Evolutionary conservation across 1,284 basidiomycete species (phyloP).

Genomic region (Flammula alnicola): DNA sequence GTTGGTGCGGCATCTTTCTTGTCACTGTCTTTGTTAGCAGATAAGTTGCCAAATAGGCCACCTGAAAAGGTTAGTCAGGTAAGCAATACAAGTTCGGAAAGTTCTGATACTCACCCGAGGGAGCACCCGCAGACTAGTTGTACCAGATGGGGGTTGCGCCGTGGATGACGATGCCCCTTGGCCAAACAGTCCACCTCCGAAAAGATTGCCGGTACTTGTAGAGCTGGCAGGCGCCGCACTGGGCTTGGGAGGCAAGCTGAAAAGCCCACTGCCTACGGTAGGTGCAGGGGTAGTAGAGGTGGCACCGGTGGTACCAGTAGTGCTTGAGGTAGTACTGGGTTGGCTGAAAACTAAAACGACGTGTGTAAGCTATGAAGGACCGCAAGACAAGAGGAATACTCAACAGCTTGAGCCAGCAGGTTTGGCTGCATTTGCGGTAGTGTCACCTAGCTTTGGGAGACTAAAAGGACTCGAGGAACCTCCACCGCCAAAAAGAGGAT

Average conservation of each 20-base stretch:
- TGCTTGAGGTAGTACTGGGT: slow-evolving; percentile 12
- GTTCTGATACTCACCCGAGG: slow-evolving; percentile 13
- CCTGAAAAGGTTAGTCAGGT: slow-evolving; percentile 5
- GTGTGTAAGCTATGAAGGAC: not conserved
- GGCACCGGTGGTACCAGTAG: slow-evolving; percentile 5
- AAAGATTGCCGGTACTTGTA: slow-evolving; percentile 19
- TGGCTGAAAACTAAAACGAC: slow-evolving; percentile 20
- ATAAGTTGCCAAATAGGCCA: slow-evolving; percentile 24
- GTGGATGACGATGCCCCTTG: slow-evolving; percentile 27
- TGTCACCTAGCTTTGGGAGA: slow-evolving; percentile 37
- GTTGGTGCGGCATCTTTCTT: slow-evolving; percentile 39
- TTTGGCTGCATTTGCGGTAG: slow-evolving; percentile 32
- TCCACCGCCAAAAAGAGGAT: slow-evolving; percentile 33
- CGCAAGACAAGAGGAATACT: slow-evolving; percentile 20
- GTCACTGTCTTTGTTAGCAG: slow-evolving; percentile 26
- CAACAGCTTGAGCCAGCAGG: slow-evolving; percentile 34
- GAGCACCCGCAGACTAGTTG: slow-evolving; percentile 26
- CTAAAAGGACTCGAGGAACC: slow-evolving; percentile 24
- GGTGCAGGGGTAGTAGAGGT: slow-evolving; percentile 13
- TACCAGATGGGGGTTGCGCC: slow-evolving; percentile 19
- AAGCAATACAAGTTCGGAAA: not conserved
- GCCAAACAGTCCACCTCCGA: slow-evolving; percentile 35
- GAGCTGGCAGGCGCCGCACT: not conserved
- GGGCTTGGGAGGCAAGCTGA: slow-evolving; percentile 31
- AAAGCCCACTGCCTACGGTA: slow-evolving; percentile 18